Percentiles rank a stretch among this genome's conserved stretches.
phyloP scores from a whole-genome alignment of 805 yeast species.

The Schwanniomyces sp. region DNA sequence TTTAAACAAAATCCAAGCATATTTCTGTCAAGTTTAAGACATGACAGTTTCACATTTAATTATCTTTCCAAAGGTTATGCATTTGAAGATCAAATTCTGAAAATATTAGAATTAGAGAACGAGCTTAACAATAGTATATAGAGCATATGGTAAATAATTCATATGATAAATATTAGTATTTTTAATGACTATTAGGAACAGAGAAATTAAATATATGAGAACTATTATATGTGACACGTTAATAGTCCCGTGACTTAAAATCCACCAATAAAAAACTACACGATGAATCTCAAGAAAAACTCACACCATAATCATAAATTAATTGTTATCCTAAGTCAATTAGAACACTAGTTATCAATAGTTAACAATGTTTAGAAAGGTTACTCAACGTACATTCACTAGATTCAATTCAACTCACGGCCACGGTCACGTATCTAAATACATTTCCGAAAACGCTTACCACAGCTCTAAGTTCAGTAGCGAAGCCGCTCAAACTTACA shows the following conservation, averaged over 20 bases:
- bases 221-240: neutral
- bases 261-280: constrained; percentile 10
- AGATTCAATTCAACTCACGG: constrained; percentile 40
- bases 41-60: constrained; percentile 17
- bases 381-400: constrained; percentile 35
- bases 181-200: neutral
- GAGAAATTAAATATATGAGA: too few species aligned
- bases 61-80: constrained; percentile 6
- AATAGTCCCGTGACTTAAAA: neutral
- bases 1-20: constrained; percentile 2
- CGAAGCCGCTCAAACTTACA: constrained; percentile 72
- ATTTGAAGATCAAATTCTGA: constrained; percentile 3
- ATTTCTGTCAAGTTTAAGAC: constrained; percentile 14
- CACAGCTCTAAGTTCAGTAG: constrained; percentile 40
- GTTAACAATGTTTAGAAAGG: constrained; percentile 33
- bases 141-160: neutral
- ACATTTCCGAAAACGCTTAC: constrained; percentile 40
- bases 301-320: constrained; percentile 14
- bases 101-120: neutral
- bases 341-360: constrained; percentile 2
- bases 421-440: constrained; percentile 43
- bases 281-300: constrained; percentile 7
- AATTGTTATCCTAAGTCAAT: neutral
- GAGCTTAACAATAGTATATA: neutral
- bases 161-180: neutral